Percentiles rank a stretch among this genome's conserved stretches.
These are phyloP conservation scores for Paramyrothecium roridum DNA, from an alignment of 2,329 filamentous ascomycete genomes.

Conservation along the genomic window DNA sequence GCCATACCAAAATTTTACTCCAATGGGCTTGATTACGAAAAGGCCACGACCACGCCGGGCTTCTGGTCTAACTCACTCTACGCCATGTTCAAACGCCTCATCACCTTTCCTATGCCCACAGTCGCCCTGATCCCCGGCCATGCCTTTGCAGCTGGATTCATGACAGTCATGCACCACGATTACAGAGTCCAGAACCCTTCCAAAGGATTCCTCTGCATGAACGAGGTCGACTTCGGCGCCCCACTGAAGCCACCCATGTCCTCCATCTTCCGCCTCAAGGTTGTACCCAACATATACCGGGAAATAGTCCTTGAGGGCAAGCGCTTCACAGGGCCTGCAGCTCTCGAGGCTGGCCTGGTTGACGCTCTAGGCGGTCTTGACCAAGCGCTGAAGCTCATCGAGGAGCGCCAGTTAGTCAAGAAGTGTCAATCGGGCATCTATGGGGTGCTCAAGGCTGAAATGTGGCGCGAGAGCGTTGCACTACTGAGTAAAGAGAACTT, in stretches of 20 bases:
- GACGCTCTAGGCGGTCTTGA: slow-evolving; percentile 61
- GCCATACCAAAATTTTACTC: slow-evolving; percentile 76
- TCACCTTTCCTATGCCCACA: slow-evolving; percentile 73
- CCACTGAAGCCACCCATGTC: slow-evolving; percentile 73
- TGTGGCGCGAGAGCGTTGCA: slow-evolving; percentile 65
- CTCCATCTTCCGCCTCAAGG: slow-evolving; percentile 70
- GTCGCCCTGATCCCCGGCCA: slow-evolving; percentile 78
- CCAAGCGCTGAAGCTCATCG: slow-evolving; percentile 58
- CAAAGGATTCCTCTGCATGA: slow-evolving; percentile 72
- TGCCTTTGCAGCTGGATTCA: slow-evolving; percentile 77
- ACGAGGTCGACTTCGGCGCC: slow-evolving; percentile 77
- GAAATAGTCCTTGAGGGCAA: slow-evolving; percentile 68
- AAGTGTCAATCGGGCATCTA: slow-evolving; percentile 68
- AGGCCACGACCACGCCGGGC: slow-evolving; percentile 54
- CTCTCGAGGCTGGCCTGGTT: slow-evolving; percentile 64
- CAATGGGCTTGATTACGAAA: slow-evolving; percentile 73
- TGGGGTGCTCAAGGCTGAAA: slow-evolving; percentile 69
- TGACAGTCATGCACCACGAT: slow-evolving; percentile 79
- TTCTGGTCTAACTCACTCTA: slow-evolving; percentile 45
- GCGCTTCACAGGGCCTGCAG: slow-evolving; percentile 61
- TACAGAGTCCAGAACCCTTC: slow-evolving; percentile 73
- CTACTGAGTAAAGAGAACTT: slow-evolving; percentile 51
- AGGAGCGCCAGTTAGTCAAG: slow-evolving; percentile 53
- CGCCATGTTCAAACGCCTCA: slow-evolving; percentile 5
- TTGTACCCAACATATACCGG: slow-evolving; percentile 54